A percentile compares a stretch with the other conserved stretches of the same genome.
These are phyloP conservation scores for Kluyveromyces siamensis DNA, from an alignment of 805 yeast genomes.

Conservation along the genomic window DNA sequence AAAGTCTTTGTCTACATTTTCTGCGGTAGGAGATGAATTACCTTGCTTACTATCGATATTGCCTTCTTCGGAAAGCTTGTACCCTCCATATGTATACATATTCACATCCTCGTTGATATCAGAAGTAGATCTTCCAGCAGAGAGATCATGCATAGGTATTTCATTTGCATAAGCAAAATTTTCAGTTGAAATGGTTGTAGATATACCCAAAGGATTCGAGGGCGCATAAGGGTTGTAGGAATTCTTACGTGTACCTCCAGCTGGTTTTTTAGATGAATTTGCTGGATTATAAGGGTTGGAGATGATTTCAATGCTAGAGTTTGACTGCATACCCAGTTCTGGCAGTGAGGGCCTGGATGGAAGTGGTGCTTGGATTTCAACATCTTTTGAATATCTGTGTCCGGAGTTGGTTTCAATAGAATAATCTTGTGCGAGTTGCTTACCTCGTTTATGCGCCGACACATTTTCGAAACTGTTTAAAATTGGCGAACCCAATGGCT, in stretches of 20 bases:
- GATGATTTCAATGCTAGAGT: neutral
- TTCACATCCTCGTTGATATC: neutral
- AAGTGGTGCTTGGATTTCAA: neutral
- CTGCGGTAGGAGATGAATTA: neutral
- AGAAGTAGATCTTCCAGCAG: neutral
- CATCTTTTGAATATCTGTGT: neutral
- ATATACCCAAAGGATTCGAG: neutral
- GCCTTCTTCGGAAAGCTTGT: neutral
- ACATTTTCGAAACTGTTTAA: neutral
- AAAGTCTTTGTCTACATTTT: neutral
- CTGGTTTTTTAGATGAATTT: neutral
- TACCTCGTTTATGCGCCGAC: neutral
- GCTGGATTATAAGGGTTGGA: neutral
- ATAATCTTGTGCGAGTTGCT: neutral
- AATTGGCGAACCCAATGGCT: neutral
- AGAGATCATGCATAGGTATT: neutral
- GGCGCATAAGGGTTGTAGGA: neutral
- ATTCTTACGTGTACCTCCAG: neutral
- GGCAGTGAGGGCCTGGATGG: neutral
- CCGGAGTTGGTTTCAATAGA: neutral
- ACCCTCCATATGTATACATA: conserved; percentile 8
- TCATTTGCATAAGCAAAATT: neutral
- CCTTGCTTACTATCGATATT: neutral
- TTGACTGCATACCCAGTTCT: neutral
- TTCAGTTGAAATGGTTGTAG: neutral